These are phyloP conservation scores for Arabidopsis hybrid DNA, from an alignment of 441 rosid genomes.

Conservation along the genomic window DNA sequence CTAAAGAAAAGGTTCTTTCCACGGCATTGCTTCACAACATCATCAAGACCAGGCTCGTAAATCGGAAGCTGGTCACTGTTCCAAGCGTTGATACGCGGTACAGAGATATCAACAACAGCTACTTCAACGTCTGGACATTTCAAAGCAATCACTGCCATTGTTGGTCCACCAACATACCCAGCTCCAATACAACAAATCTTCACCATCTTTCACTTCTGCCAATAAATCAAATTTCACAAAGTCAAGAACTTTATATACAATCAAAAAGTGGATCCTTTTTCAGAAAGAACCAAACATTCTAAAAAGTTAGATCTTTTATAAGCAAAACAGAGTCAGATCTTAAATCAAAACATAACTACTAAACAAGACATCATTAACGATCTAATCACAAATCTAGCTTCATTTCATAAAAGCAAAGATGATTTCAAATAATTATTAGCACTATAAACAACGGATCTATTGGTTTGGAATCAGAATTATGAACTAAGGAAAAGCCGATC, in stretches of 20 bases:
- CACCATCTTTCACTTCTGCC: constrained; percentile 64
- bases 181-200: constrained; percentile 94
- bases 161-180: constrained; percentile 89
- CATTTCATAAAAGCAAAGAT: too few relatives aligned
- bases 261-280: not conserved
- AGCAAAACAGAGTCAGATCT: constrained; percentile 17
- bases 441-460: not conserved
- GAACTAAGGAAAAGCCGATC: not conserved
- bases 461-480: not conserved
- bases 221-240: not conserved
- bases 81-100: constrained; percentile 72
- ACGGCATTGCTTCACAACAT: constrained; percentile 71
- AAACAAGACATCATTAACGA: not conserved
- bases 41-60: constrained; percentile 86
- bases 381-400: too few relatives aligned
- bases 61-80: constrained; percentile 82
- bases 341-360: not conserved
- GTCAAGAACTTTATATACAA: not conserved
- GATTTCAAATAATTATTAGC: too few relatives aligned
- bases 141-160: constrained; percentile 87
- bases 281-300: not conserved
- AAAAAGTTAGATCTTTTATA: not conserved
- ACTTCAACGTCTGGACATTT: constrained; percentile 82
- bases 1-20: constrained; percentile 86
- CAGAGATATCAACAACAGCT: constrained; percentile 80